Evolutionary conservation across 1,139 yeast genomes (phyloP).

Genomic region (Candida glucosophila): DNA sequence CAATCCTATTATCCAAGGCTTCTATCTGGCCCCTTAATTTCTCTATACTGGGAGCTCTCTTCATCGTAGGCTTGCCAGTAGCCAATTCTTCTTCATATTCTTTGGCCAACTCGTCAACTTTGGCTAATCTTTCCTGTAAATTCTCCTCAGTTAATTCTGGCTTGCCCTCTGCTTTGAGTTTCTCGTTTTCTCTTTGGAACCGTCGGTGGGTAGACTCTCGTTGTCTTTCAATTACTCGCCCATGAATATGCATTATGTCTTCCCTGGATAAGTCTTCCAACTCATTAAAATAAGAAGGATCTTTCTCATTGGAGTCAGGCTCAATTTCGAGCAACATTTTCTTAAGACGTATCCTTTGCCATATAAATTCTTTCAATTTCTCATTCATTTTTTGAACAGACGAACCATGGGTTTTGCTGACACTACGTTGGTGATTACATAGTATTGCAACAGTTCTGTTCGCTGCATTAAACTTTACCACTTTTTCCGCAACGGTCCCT

Average conservation of each 20-base stretch:
- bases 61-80: conserved; percentile 52
- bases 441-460: conserved; percentile 90
- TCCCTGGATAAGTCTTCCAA: conserved; percentile 62
- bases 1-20: conserved; percentile 62
- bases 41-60: conserved; percentile 51
- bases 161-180: conserved; percentile 49
- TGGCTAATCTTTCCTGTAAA: conserved; percentile 49
- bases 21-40: conserved; percentile 69
- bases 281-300: conserved; percentile 57
- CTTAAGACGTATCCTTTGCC: conserved; percentile 76
- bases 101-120: conserved; percentile 45
- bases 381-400: conserved; percentile 74
- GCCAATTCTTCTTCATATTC: conserved; percentile 54
- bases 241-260: conserved; percentile 52
- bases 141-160: conserved; percentile 46
- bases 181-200: conserved; percentile 72
- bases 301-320: conserved; percentile 41
- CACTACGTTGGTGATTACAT: conserved; percentile 96
- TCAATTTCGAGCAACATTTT: conserved; percentile 64
- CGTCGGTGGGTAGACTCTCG: conserved; percentile 55
- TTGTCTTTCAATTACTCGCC: conserved; percentile 48
- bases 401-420: conserved; percentile 74
- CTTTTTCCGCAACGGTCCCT: conserved; percentile 84
- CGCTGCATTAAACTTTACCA: conserved; percentile 86
- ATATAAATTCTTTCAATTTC: conserved; percentile 65